These are phyloP conservation scores for Betula pendula DNA, from an alignment of 306 rosid genomes.

Conservation along the genomic window DNA sequence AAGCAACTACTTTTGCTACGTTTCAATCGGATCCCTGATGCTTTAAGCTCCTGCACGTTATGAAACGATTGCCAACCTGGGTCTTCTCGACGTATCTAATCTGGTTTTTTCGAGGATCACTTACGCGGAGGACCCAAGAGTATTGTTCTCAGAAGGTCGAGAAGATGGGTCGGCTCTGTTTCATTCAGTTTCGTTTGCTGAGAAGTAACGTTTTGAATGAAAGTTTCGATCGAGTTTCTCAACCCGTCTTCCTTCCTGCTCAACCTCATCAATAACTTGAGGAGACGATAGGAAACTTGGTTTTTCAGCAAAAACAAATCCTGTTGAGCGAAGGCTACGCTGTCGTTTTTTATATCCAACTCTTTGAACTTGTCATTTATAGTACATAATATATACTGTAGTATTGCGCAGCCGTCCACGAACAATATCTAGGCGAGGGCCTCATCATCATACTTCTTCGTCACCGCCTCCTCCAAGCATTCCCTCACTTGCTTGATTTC, in stretches of 20 bases:
- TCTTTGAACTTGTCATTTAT: no score
- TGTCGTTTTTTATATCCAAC: conserved; percentile 7
- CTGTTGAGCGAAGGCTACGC: neutral
- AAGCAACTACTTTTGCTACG: neutral
- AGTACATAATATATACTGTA: conserved; percentile 1
- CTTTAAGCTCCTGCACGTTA: conserved; percentile 5
- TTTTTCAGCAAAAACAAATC: conserved; percentile 34
- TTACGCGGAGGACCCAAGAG: neutral
- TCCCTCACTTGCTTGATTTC: neutral
- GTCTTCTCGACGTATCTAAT: neutral
- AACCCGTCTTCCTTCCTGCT: neutral
- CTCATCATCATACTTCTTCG: neutral
- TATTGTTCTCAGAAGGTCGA: conserved; percentile 4
- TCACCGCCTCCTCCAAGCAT: conserved; percentile 5
- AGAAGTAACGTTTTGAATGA: neutral
- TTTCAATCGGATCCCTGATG: conserved; percentile 11
- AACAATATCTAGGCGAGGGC: conserved; percentile 15
- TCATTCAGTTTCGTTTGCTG: neutral
- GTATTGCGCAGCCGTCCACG: conserved; percentile 26
- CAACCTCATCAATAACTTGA: conserved; percentile 4
- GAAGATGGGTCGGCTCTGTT: conserved; percentile 14
- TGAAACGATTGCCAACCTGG: neutral
- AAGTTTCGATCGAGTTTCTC: neutral
- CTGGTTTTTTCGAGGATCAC: no score
- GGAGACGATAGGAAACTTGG: conserved; percentile 24